phyloP scores from a whole-genome alignment of 257 asterid species.

The Misopates orontium region DNA sequence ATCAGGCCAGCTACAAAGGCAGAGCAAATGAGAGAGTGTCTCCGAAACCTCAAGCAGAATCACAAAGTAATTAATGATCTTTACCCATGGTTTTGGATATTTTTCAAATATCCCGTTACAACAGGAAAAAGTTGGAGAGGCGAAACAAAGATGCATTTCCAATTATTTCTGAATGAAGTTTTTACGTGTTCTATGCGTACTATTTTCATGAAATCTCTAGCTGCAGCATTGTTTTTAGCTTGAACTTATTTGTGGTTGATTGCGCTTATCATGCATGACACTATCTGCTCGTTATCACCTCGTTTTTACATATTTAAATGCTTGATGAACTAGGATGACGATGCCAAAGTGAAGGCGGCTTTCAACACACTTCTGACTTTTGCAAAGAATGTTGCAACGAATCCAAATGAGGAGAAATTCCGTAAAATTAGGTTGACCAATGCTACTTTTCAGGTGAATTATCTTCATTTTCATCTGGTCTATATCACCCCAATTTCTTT shows the following conservation, averaged over 20 bases:
- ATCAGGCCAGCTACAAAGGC: slow-evolving; percentile 91
- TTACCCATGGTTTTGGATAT: slow-evolving; percentile 18
- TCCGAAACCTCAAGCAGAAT: slow-evolving; percentile 76
- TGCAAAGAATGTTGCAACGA: slow-evolving; percentile 86
- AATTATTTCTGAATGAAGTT: slow-evolving; percentile 1
- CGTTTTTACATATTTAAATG: slow-evolving; percentile 21
- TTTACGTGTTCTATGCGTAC: background rate
- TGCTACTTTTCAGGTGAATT: slow-evolving; percentile 78
- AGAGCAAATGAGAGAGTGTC: slow-evolving; percentile 95
- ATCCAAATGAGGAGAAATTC: slow-evolving; percentile 86
- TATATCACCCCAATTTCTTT: background rate
- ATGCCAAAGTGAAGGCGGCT: slow-evolving; percentile 86
- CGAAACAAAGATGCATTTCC: background rate
- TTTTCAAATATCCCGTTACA: slow-evolving; percentile 1
- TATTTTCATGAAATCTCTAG: slow-evolving; percentile 2
- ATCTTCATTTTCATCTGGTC: background rate
- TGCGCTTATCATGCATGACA: slow-evolving; percentile 10
- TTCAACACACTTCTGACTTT: slow-evolving; percentile 87
- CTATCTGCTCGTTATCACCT: background rate
- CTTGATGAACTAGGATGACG: slow-evolving; percentile 66
- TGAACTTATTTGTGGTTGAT: background rate
- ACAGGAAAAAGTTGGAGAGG: background rate
- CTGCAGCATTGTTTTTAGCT: slow-evolving; percentile 11
- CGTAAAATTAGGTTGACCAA: slow-evolving; percentile 89
- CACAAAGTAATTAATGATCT: slow-evolving; percentile 65